Evolutionary conservation across 108 stramenopile genomes (phyloP).

Genomic region (Epithemia pelagica): DNA sequence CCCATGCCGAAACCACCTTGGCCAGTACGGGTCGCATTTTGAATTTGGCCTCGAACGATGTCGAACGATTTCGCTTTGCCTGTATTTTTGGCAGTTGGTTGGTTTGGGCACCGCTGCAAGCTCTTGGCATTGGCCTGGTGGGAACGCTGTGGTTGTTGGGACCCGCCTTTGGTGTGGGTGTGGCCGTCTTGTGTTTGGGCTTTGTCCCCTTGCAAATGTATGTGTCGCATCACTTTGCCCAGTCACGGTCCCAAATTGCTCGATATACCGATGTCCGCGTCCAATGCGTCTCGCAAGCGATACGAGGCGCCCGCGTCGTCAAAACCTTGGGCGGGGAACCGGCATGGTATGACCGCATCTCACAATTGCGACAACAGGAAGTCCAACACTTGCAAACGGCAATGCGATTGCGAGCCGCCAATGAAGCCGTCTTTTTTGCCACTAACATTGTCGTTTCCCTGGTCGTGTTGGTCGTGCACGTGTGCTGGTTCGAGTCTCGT

Average conservation of each 20-base stretch:
- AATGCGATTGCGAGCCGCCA: slow-evolving; percentile 59
- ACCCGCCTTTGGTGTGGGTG: slow-evolving; percentile 77
- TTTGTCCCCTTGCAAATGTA: slow-evolving; percentile 82
- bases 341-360: slow-evolving; percentile 63
- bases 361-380: slow-evolving; percentile 51
- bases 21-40: slow-evolving; percentile 71
- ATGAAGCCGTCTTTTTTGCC: slow-evolving; percentile 83
- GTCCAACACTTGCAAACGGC: slow-evolving; percentile 56
- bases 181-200: slow-evolving; percentile 57
- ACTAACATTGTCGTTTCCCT: slow-evolving; percentile 51
- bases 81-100: slow-evolving; percentile 63
- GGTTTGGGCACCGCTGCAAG: slow-evolving; percentile 78
- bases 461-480: slow-evolving; percentile 58
- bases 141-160: slow-evolving; percentile 62
- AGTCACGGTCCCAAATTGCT: slow-evolving; percentile 63
- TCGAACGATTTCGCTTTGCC: slow-evolving; percentile 79
- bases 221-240: slow-evolving; percentile 60
- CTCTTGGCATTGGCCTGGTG: slow-evolving; percentile 62
- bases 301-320: slow-evolving; percentile 79
- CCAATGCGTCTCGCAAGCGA: slow-evolving; percentile 80
- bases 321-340: slow-evolving; percentile 83
- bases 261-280: slow-evolving; percentile 81
- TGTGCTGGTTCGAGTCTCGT: slow-evolving; percentile 27
- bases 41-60: slow-evolving; percentile 89
- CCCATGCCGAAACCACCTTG: slow-evolving; percentile 6